Evolutionary conservation across 2,329 filamentous ascomycete genomes (phyloP), one percentile per base, ranked within the genome.

Genomic region (Pseudogymnoascus sp.): DNA sequence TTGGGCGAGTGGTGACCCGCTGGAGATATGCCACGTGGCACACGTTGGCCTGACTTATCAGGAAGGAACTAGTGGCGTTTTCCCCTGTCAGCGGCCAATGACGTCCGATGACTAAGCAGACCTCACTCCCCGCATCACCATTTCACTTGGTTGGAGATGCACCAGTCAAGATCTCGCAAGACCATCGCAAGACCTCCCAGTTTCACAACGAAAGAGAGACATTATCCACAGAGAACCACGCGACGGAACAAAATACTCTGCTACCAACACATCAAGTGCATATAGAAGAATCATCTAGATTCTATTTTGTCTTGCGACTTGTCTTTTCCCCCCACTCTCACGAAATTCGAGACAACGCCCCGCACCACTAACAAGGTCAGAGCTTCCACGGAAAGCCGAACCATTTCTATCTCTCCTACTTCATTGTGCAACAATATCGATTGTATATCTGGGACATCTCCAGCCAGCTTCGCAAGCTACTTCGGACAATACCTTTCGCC

Each of bases 91-190:
- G 16, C 14, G 28, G 6, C 50, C 50, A 56, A 56, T 56, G 50
- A 56, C 50, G 50, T 21, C 16, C 12, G 28, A 56, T 56, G n/a
- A 56, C 50, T 56, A 56, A 56, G 28, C 50, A 56, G n/a, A 14
- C 50, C 5, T 50, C 11, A 34, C 50, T 56, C 50, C 50, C 50
- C 50, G 50, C 50, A 56, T 56, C 50, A 34, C 50, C 50, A 56
- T 56, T 53, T 56, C 50, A 56, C 50, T 36, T 56, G 11, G 28
- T 8, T 56, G 5, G 50, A 56, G 28, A 18, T 34, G 28, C 50
- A 56, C 50, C 50, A 56, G 28, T 34, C 28, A 56, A 56, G 50
- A 56, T 36, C 50, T 56, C 46, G 46, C 14, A 53, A 53, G 42
- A 46, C 42, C 7, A 34, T 25, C 46, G 14, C 25, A 53, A 53